These are phyloP conservation scores for Castanea sativa DNA, from an alignment of 306 rosid genomes.

Conservation along the genomic window DNA sequence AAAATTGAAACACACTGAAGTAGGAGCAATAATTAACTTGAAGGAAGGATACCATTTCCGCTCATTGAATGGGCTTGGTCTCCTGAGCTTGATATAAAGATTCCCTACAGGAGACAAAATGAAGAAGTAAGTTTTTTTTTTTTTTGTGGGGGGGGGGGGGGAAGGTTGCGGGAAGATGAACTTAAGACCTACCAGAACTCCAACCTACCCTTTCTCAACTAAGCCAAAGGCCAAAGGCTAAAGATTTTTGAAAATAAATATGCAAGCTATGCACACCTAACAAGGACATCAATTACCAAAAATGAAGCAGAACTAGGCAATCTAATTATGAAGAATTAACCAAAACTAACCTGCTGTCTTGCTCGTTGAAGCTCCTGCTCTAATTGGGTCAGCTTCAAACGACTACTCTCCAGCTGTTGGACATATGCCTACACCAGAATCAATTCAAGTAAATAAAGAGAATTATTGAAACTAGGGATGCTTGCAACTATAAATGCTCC, in stretches of 20 bases:
- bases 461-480: conserved; percentile 6
- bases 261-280: conserved; percentile 1
- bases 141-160: neutral
- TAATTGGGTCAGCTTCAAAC: conserved; percentile 86
- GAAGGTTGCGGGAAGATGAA: neutral
- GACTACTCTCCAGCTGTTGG: conserved; percentile 95
- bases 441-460: conserved; percentile 8
- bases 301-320: neutral
- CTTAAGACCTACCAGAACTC: neutral
- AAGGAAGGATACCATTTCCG: conserved; percentile 80
- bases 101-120: conserved; percentile 53
- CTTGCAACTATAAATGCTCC: neutral
- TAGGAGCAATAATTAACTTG: conserved; percentile 1
- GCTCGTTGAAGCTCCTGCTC: conserved; percentile 99
- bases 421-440: conserved; percentile 71
- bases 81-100: conserved; percentile 86
- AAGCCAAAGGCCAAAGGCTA: neutral
- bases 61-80: conserved; percentile 87
- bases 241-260: neutral
- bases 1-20: conserved; percentile 17
- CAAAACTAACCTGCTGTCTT: conserved; percentile 77
- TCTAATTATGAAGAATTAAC: conserved; percentile 8
- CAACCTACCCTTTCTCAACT: neutral
- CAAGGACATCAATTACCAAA: conserved; percentile 8
- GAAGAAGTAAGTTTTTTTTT: neutral